Evolutionary conservation across 2,329 filamentous ascomycete species (phyloP).

Genomic region (Trichoderma pleuroti): DNA sequence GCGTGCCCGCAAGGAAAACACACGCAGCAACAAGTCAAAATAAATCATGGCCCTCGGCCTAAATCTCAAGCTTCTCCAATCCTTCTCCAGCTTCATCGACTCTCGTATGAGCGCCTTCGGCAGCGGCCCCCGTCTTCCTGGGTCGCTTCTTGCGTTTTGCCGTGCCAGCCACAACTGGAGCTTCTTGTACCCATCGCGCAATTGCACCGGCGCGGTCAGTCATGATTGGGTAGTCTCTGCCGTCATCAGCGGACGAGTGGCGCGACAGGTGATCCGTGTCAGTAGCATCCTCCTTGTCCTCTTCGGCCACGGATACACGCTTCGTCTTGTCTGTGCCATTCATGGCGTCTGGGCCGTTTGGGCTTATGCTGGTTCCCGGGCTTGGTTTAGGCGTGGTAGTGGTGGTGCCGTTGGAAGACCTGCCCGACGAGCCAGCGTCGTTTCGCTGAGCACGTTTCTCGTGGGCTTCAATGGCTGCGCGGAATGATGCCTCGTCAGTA

Average conservation of each 20-base stretch:
- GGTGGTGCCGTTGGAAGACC: not conserved
- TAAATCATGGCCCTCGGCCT: not conserved
- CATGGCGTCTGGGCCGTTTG: not conserved
- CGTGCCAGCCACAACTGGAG: constrained; percentile 42
- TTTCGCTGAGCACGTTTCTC: constrained; percentile 59
- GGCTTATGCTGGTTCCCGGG: not conserved
- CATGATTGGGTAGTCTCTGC: constrained; percentile 64
- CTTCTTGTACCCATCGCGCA: constrained; percentile 64
- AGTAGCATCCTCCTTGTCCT: not conserved
- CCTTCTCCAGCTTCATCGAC: not conserved
- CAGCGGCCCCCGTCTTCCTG: constrained; percentile 23
- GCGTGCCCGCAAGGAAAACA: not conserved
- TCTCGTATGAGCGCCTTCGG: not conserved
- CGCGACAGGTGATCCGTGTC: constrained; percentile 34
- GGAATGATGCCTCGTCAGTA: constrained; percentile 63
- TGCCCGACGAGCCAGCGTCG: constrained; percentile 18
- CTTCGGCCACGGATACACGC: not conserved
- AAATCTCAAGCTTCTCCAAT: not conserved
- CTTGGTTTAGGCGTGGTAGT: not conserved
- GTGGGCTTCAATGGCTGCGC: constrained; percentile 58
- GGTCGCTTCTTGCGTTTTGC: constrained; percentile 38
- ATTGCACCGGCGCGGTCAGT: constrained; percentile 68
- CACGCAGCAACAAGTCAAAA: not conserved
- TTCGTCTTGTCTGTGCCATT: not conserved
- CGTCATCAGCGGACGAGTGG: constrained; percentile 62